Percentiles rank a stretch among this genome's conserved stretches.
Evolutionary conservation across 495 filamentous ascomycete species (phyloP).

Genomic region (Acidiella bohemica): DNA sequence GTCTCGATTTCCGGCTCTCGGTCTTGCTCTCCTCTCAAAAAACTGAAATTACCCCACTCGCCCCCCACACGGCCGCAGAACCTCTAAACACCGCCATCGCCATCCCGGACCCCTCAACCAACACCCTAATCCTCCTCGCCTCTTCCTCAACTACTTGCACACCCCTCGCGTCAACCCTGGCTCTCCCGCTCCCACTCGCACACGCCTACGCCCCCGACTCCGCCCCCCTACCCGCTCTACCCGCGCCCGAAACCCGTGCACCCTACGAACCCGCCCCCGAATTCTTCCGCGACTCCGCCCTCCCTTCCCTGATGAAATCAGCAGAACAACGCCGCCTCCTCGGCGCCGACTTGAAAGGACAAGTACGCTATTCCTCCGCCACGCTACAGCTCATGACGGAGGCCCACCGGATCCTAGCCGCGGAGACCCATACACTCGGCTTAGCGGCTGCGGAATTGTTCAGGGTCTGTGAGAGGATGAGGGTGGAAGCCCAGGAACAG

Average conservation of each 20-base stretch:
- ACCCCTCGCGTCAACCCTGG: conserved; percentile 47
- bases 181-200: conserved; percentile 39
- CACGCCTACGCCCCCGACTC: conserved; percentile 13
- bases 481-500: conserved; percentile 57
- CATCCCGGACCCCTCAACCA: conserved; percentile 52
- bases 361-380: conserved; percentile 58
- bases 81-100: conserved; percentile 40
- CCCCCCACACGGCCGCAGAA: conserved; percentile 32
- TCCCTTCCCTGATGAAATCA: conserved; percentile 49
- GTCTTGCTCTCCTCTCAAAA: conserved; percentile 50
- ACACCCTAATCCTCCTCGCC: conserved; percentile 68
- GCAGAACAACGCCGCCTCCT: conserved; percentile 44
- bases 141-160: conserved; percentile 52
- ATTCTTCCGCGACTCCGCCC: conserved; percentile 44
- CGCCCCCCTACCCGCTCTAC: not conserved
- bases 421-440: conserved; percentile 59
- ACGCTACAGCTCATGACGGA: conserved; percentile 64
- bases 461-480: conserved; percentile 58
- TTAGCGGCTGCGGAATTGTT: conserved; percentile 71
- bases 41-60: conserved; percentile 46
- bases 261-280: conserved; percentile 56
- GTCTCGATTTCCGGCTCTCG: conserved; percentile 59
- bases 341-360: conserved; percentile 49
- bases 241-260: conserved; percentile 39
- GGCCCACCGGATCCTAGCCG: conserved; percentile 59